Base-by-base conservation (phyloP, 768 basidiomycete genomes). In the Collybia sordida region DNA sequence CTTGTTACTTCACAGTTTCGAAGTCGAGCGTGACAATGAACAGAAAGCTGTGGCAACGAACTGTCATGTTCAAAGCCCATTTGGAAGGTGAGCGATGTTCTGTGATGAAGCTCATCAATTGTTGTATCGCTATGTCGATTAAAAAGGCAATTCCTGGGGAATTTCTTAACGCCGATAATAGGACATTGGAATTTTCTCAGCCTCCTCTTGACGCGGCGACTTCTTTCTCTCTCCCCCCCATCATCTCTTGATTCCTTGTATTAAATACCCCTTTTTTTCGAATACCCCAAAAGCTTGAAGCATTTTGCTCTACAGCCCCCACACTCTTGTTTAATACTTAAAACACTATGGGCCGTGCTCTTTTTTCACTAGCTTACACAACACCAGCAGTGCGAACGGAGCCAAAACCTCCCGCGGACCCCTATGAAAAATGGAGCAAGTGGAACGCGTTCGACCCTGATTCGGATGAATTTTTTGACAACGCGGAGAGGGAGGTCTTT, bases 391-490 rank as follows among this genome's bases (percentile, higher is more conserved):
- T 79, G 42, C 72, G 72, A 54, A 70, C 71, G 45, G 77, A 81
- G 50, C 73, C 74, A 47, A 77, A 80, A 54, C 62, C 63, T 47
- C 36, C 15, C 23, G 53, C 49, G 60, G 62, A 59, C 48, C 52
- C 57, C 21, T 82, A 71, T 73, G 73, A 81, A 63, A 81, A 69
- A 63, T 90, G 86, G 86, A 79, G 82, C 49, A 66, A 72, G 53
- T 74, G 72, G 66, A 86, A 87, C 61, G 72, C 79, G 8, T 90
- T 90, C 64, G 86, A 90, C 65, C 88, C 88, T 4, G 88, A 90
- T 65, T 83, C 86, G n/a, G 86, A 88, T 58, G 86, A 87, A 55
- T 88, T 88, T 61, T 85, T 86, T 61, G 69, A 68, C 46, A 62
- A 72, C 52, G 83, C 83, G 27, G 76, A 84, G 52, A 83, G 81